Conservation (phyloP, 2,329 filamentous ascomycete species). For the Scytalidium sp. region DNA sequence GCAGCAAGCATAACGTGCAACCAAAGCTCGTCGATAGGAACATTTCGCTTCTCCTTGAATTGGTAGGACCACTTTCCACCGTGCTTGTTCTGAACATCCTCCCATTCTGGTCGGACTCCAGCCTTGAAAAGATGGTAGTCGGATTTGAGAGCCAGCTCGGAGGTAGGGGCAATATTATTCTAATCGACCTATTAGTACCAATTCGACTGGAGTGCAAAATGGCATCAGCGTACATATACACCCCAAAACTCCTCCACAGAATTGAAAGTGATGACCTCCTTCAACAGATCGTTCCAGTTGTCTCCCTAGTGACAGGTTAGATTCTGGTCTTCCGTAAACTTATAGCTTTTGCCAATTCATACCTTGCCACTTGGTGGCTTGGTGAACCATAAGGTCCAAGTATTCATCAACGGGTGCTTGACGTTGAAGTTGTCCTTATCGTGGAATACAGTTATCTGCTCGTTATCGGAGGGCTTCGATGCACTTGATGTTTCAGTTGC, state of each 20-base stretch:
- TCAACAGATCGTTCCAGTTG: slow-evolving; percentile 97
- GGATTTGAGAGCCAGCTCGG: slow-evolving; percentile 93
- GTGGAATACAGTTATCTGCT: slow-evolving; percentile 92
- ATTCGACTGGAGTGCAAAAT: background rate
- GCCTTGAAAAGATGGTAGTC: slow-evolving; percentile 99
- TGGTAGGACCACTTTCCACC: slow-evolving; percentile 98
- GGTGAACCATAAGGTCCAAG: slow-evolving; percentile 99
- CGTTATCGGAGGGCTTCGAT: slow-evolving; percentile 43
- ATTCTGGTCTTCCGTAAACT: slow-evolving; percentile 4
- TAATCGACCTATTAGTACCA: slow-evolving; percentile 34
- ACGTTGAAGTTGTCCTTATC: slow-evolving; percentile 99
- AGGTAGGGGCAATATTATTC: slow-evolving; percentile 98
- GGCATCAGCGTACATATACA: slow-evolving; percentile 74
- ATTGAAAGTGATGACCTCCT: slow-evolving; percentile 98
- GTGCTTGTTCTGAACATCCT: slow-evolving; percentile 97
- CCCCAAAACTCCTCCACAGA: slow-evolving; percentile 99
- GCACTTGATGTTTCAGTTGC: slow-evolving; percentile 35
- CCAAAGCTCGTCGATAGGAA: slow-evolving; percentile 95
- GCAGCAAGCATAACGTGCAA: slow-evolving; percentile 94
- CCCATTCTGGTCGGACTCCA: slow-evolving; percentile 96
- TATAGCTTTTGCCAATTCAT: slow-evolving; percentile 13
- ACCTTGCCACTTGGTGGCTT: slow-evolving; percentile 97
- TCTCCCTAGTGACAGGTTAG: slow-evolving; percentile 62
- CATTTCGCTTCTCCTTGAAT: slow-evolving; percentile 91
- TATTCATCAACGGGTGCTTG: slow-evolving; percentile 96